Evolutionary conservation across 805 yeast genomes (phyloP).

Genomic region (Crinitomyces ghanaensis): DNA sequence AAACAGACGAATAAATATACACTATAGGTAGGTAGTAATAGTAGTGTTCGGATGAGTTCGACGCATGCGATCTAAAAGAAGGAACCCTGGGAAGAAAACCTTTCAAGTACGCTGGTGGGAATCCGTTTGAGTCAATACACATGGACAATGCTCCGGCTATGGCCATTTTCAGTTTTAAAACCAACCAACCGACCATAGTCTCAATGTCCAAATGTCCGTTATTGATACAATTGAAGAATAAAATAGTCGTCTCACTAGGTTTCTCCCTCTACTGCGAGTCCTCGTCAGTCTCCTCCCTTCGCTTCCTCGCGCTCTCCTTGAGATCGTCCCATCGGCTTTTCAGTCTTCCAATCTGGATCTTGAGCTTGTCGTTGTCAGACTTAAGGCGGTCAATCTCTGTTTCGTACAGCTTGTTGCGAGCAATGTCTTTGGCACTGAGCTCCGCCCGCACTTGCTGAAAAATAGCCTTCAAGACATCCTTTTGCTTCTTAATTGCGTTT

Average conservation of each 20-base stretch:
- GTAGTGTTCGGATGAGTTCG: too few species aligned
- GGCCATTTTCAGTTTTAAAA: too few species aligned
- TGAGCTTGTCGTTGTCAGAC: constrained; percentile 35
- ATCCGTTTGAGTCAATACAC: too few species aligned
- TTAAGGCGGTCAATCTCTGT: constrained; percentile 26
- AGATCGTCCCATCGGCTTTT: constrained; percentile 56
- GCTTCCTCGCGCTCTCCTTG: constrained; percentile 51
- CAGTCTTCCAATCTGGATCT: constrained; percentile 38
- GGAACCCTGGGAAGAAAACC: too few species aligned
- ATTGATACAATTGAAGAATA: too few species aligned
- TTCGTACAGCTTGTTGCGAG: constrained; percentile 27
- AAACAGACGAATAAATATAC: constrained; percentile 1
- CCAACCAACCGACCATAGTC: too few species aligned
- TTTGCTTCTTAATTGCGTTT: constrained; percentile 20
- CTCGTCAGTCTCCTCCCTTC: constrained; percentile 25
- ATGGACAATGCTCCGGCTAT: too few species aligned
- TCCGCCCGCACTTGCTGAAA: constrained; percentile 28
- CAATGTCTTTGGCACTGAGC: constrained; percentile 29
- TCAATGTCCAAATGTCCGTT: too few species aligned
- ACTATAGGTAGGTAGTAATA: neutral
- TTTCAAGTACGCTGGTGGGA: too few species aligned
- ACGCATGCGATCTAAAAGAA: constrained; percentile 1
- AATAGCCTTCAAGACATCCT: constrained; percentile 22
- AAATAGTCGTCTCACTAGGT: constrained; percentile 1
- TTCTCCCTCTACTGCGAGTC: too few species aligned